A percentile compares a stretch with the other conserved stretches of the same genome.
Conservation (phyloP, 2,329 filamentous ascomycete species). For the Alternaria triticimaculans region DNA sequence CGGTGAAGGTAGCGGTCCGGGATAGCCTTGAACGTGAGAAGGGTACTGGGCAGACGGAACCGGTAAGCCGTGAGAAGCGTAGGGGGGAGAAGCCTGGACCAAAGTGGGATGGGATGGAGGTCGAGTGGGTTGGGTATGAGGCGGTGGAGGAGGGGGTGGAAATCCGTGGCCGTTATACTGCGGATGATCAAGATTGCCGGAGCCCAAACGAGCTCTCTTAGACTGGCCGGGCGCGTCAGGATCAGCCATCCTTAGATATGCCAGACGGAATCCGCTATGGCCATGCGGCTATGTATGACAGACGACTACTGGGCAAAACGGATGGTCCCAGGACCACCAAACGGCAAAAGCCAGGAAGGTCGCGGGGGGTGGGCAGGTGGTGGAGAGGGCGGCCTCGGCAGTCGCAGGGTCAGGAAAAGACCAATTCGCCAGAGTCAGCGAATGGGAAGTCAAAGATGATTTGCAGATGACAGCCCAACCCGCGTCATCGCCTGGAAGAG, state of each 20-base stretch:
- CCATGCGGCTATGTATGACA: slow-evolving; percentile 48
- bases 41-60: slow-evolving; percentile 32
- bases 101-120: slow-evolving; percentile 40
- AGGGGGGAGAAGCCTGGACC: slow-evolving; percentile 39
- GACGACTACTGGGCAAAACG: slow-evolving; percentile 24
- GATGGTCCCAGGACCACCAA: slow-evolving; percentile 31
- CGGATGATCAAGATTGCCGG: slow-evolving; percentile 33
- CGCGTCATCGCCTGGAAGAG: slow-evolving; percentile 45
- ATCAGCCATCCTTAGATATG: slow-evolving; percentile 51
- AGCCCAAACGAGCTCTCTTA: slow-evolving; percentile 50
- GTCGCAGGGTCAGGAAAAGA: slow-evolving; percentile 34
- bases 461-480: slow-evolving; percentile 38
- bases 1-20: slow-evolving; percentile 37
- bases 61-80: slow-evolving; percentile 34
- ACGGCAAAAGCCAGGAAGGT: slow-evolving; percentile 36
- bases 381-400: slow-evolving; percentile 39
- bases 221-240: slow-evolving; percentile 45
- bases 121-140: slow-evolving; percentile 38
- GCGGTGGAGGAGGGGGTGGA: slow-evolving; percentile 42
- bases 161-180: slow-evolving; percentile 44
- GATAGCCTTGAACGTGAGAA: slow-evolving; percentile 28
- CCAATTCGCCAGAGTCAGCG: slow-evolving; percentile 41
- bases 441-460: slow-evolving; percentile 34
- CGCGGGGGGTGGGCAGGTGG: slow-evolving; percentile 31
- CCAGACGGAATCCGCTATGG: slow-evolving; percentile 45